Conservation (phyloP, 306 rosid species). For the Inga laurina region DNA sequence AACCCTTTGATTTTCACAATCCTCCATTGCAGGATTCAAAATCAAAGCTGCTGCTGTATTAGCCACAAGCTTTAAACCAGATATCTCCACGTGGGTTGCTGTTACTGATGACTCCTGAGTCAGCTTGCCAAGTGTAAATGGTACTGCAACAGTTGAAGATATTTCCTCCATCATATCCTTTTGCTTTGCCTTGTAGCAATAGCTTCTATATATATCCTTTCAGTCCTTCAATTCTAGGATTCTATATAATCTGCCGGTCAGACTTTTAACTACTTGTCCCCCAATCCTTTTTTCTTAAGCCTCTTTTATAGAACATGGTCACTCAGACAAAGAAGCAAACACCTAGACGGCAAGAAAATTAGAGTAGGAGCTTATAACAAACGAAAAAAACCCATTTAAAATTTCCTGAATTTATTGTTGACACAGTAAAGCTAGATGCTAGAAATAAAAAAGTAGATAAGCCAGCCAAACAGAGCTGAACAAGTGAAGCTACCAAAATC, state of each 20-base stretch:
- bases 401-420: neutral
- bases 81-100: conserved; percentile 60
- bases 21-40: conserved; percentile 41
- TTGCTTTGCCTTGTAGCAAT: conserved; percentile 44
- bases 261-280: conserved; percentile 27
- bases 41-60: conserved; percentile 56
- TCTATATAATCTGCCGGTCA: conserved; percentile 30
- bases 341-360: conserved; percentile 36
- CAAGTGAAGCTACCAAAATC: conserved; percentile 17
- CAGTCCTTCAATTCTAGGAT: conserved; percentile 3
- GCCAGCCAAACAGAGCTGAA: neutral
- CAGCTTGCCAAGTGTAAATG: conserved; percentile 63
- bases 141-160: conserved; percentile 64
- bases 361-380: conserved; percentile 26
- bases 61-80: conserved; percentile 66
- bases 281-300: conserved; percentile 29
- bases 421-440: conserved; percentile 23
- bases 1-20: conserved; percentile 34
- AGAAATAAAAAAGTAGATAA: conserved; percentile 5
- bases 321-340: conserved; percentile 34
- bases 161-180: conserved; percentile 55
- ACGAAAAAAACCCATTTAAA: conserved; percentile 25
- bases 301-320: conserved; percentile 38
- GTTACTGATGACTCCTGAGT: conserved; percentile 61
- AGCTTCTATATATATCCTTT: conserved; percentile 18